Base-by-base conservation (phyloP, 1,139 yeast genomes). In the Debaryomycetaceae sp. region DNA sequence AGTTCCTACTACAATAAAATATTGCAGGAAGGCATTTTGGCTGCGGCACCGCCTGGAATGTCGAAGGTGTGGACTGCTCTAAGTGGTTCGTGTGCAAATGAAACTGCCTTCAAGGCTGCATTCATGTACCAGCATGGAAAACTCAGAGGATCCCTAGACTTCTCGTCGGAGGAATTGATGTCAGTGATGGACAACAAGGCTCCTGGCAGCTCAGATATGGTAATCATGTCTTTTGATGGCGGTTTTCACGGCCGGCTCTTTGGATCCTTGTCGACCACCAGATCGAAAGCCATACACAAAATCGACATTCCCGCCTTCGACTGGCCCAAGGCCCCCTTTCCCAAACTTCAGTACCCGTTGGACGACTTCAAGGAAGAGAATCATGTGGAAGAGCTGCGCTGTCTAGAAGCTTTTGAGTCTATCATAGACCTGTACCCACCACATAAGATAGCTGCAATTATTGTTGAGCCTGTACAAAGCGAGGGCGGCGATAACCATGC, bases 401-500 rank as follows among this genome's bases (percentile, higher is more conserved):
- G 89, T 57, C 70, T 84, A 56, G 69, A 65, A 33, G 74, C 68
- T 45, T 79, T 84, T 45, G 89, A 84, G 58, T 60, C 68, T 5
- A 64, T 80, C 47, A 70, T 84, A 58, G 61, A 66, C 31, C 60
- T 66, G 8, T 71, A 76, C 48, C 67, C 69, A 34, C 79, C 83
- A 6, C 56, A 59, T 46, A 61, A 63, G 47, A 73, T 84, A 49
- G 90, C 90, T 39, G 91, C 89, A 31, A 65, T 81, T 43, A 80
- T 84, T 47, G 78, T 84, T 46, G 91, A 83, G 63, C 89, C 89
- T 39, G 82, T 83, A 51, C 89, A 83, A 65, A 77, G 87, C 7
- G 89, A 83, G 67, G 89, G 89, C 60, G 89, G 89, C 62, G 89
- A 83, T 61, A 81, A 81, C 68, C 87, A 80, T 59, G 87, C 80